phyloP scores from a whole-genome alignment of 129 eudicot species.

The Centaurea solstitialis region DNA sequence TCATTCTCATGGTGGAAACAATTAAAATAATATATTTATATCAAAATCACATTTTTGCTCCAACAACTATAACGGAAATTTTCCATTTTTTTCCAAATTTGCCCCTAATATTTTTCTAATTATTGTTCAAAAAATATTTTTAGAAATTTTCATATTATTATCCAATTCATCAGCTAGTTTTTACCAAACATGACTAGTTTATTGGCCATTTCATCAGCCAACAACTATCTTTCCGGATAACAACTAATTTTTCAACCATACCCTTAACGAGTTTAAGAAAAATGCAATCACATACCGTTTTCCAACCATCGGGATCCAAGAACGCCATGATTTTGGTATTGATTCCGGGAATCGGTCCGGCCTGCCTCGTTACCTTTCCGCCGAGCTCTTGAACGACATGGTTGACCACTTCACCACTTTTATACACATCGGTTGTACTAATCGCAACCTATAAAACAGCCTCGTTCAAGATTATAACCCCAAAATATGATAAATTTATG shows the following conservation, averaged over 20 bases:
- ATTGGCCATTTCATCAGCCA: too few relatives aligned
- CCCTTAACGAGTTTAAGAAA: background rate
- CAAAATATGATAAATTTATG: background rate
- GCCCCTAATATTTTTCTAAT: too few relatives aligned
- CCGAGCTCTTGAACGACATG: conserved; percentile 80
- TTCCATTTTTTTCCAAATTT: too few relatives aligned
- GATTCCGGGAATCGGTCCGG: conserved; percentile 92
- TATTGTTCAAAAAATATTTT: too few relatives aligned
- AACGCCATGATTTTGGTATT: conserved; percentile 80
- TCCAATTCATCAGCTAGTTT: background rate
- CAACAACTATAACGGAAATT: too few relatives aligned
- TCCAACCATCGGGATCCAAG: conserved; percentile 98
- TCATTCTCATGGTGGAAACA: too few relatives aligned
- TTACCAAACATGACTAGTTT: too few relatives aligned
- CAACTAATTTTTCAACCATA: background rate
- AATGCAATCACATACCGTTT: conserved; percentile 64
- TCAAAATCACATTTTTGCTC: too few relatives aligned
- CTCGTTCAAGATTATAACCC: conserved; percentile 7
- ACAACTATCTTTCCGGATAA: background rate
- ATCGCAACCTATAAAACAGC: conserved; percentile 62
- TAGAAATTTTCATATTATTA: too few relatives aligned
- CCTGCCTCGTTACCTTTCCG: conserved; percentile 81
- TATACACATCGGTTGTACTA: conserved; percentile 86
- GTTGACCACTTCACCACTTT: conserved; percentile 79
- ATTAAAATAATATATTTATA: too few relatives aligned